Base-by-base conservation (phyloP, 345 rosid species). In the Microcos paniculata region DNA sequence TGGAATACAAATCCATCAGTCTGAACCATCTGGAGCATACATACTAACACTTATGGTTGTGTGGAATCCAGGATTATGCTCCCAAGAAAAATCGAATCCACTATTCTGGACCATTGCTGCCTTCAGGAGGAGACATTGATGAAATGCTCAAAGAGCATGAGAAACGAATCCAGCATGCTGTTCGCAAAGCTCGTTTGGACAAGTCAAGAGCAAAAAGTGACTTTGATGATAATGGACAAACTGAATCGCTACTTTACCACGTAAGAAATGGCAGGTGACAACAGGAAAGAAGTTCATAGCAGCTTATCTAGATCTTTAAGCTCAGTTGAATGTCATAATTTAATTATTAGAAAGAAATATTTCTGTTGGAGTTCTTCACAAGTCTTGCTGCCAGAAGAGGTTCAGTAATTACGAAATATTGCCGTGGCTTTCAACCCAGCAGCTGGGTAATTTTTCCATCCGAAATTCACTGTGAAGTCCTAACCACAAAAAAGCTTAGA, bases 61-160 rank as follows among this genome's bases (percentile, higher is more conserved):
- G 48, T 76, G 73, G 75, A 73, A 53, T 48, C 31, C 85, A 88
- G 94, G 84, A 73, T 66, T 74, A 76, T 66, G 62, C 70, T 58
- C 64, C 70, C 19, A 84, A 81, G 80, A 88, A 82, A 75, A 76
- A 80, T 56, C 85, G 80, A 65, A 83, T 91, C 30, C 89, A 91
- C 72, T 86, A 78, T 80, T 91, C 97, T 16, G 98, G 99, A 75
- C 90, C 94, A 9, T 83, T 91, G 87, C 45, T 90, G 72, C 84
- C 89, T 55, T 59, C 80, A 12, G 89, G 90, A 73, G 92, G 93
- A 62, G 86, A 91, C 88, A 79, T 93, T 0, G 98, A 93, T 46
- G 96, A 91, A 76, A 92, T 93, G 96, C 90, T 96, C 57, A 96
- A 89, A 83, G 92, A 92, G 81, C 94, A 93, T 13, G 97, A 96